Evolutionary conservation across 2,329 filamentous ascomycete genomes (phyloP).

Genomic region (Lojkania enalia): DNA sequence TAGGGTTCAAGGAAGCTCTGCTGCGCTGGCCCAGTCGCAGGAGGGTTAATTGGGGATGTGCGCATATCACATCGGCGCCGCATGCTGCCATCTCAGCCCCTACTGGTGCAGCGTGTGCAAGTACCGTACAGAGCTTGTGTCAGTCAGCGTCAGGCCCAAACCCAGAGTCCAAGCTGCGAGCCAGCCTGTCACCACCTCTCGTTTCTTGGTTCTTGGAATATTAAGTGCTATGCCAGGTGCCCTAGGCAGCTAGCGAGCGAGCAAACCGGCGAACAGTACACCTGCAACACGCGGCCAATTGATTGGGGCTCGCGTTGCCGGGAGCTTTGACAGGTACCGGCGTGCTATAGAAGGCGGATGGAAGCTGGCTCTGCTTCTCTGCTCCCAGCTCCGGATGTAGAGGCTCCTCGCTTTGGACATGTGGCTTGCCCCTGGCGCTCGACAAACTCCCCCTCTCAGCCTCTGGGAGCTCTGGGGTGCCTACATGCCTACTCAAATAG

Average conservation of each 20-base stretch:
- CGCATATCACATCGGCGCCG: constrained; percentile 2
- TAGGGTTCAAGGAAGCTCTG: constrained; percentile 13
- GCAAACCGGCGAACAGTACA: too few species aligned
- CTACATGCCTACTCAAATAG: too few species aligned
- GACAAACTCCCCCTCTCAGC: too few species aligned
- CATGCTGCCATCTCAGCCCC: constrained; percentile 1
- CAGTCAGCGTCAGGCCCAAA: background rate
- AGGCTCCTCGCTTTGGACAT: constrained; percentile 3
- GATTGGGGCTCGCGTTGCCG: background rate
- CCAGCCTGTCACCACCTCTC: background rate
- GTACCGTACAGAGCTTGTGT: background rate
- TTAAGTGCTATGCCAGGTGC: background rate
- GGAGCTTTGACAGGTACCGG: background rate
- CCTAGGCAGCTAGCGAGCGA: too few species aligned
- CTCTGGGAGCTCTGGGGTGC: too few species aligned
- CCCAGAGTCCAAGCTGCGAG: background rate
- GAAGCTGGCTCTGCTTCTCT: background rate
- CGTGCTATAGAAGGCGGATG: background rate
- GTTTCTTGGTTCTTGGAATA: background rate
- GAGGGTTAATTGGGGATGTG: constrained; percentile 5
- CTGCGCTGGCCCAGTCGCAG: constrained; percentile 3
- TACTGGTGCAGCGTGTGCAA: background rate
- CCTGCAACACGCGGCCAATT: background rate
- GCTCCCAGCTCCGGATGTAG: too few species aligned
- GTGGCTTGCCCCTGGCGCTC: constrained; percentile 15